Evolutionary conservation across 2,329 filamentous ascomycete species (phyloP), one percentile per base, ranked within the genome.

Genomic region (Fusarium sambucinum): DNA sequence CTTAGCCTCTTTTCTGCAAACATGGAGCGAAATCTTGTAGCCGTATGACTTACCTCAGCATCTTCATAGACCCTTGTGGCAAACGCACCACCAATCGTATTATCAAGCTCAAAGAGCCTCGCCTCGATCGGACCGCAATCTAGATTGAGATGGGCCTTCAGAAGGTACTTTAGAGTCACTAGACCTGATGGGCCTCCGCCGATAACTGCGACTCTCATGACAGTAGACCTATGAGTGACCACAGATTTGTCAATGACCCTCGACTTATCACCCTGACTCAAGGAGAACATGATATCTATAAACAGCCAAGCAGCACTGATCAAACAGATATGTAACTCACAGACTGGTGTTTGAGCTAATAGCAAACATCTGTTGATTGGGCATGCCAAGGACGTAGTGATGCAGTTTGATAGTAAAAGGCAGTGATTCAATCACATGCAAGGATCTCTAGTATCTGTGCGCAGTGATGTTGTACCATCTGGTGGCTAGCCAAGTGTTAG

Each of bases 111-210:
- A 11, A 57, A 57, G 1, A 57, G 30, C 3, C 38, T 30, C 11
- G 30, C 30, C 11, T 53, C n/a, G 3, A 37, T 37, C 4, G n/a
- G 47, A 4, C 53, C 55, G 3, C 38, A 53, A 2, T 29, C 45
- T 7, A 56, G 29, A 2, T 7, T 56, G 4, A 23, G 14, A 1
- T 56, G 45, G n/a, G 45, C 54, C 21, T 21, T 27, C 3, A 12
- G 4, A 10, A 56, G 8, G 17, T 53, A 57, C 9, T 53, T 53
- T 6, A 44, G 13, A 1, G 47, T 53, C 1, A 57, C 47, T 9
- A 57, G 47, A 3, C 55, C 47, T 1, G 55, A 53, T 19, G 46
- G 55, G 16, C 55, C 47, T 5, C 30, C 38, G 9, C 47, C 46
- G 5, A 57, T 53, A 9, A 53, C 47, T 3, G 37, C 46, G 4